These are phyloP conservation scores for Rhodomyrtus psidioides DNA, from an alignment of 441 rosid species.

Conservation along the genomic window DNA sequence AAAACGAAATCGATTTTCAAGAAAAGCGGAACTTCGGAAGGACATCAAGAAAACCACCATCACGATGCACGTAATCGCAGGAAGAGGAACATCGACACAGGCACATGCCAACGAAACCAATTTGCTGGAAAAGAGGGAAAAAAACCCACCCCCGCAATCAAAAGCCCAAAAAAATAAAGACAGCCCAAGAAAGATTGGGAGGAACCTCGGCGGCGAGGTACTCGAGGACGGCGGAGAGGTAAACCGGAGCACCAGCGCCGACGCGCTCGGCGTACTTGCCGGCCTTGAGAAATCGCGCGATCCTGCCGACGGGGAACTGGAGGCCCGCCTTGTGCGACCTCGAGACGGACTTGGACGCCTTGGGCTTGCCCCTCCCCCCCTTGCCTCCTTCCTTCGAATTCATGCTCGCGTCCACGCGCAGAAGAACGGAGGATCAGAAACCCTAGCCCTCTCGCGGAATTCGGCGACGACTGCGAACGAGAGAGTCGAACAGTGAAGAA, in stretches of 20 bases:
- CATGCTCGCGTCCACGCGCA: not conserved
- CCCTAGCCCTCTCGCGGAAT: not conserved
- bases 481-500: not conserved
- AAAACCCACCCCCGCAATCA: too few relatives aligned
- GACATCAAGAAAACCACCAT: too few relatives aligned
- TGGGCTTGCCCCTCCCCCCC: slow-evolving; percentile 9
- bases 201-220: not conserved
- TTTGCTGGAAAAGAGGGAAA: too few relatives aligned
- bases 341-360: slow-evolving; percentile 1
- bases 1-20: not conserved
- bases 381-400: slow-evolving; percentile 10
- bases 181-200: not conserved
- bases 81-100: too few relatives aligned
- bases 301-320: slow-evolving; percentile 1
- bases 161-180: not conserved
- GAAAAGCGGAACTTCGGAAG: too few relatives aligned
- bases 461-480: fast-evolving
- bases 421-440: not conserved
- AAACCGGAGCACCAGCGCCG: not conserved
- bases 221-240: not conserved
- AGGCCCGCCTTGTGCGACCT: slow-evolving; percentile 2
- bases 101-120: too few relatives aligned
- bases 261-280: slow-evolving; percentile 2
- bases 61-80: too few relatives aligned
- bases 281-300: slow-evolving; percentile 1